Percentiles rank a stretch among this genome's conserved stretches.
Conservation (phyloP, 345 rosid species). For the Hevea brasiliensis region DNA sequence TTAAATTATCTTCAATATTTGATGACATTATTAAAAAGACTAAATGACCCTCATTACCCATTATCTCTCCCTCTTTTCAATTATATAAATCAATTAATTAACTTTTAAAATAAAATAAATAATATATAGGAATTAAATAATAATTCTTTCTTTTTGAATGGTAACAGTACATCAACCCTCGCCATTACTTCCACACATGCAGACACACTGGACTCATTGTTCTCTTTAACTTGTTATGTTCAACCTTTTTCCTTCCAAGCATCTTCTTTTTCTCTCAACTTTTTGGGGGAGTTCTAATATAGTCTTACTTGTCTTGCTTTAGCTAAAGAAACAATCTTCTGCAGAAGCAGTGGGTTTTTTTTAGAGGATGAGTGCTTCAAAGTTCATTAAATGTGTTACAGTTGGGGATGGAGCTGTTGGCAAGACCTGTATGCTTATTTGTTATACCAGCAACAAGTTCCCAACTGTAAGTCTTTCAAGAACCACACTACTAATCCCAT, state of each 20-base stretch:
- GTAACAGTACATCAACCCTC: too few species aligned
- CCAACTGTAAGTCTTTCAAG: constrained; percentile 65
- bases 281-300: background rate
- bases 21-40: too few species aligned
- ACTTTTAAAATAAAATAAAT: too few species aligned
- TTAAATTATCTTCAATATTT: too few species aligned
- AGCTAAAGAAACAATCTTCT: background rate
- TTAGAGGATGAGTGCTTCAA: constrained; percentile 73
- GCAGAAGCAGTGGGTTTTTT: constrained; percentile 16
- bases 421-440: constrained; percentile 98
- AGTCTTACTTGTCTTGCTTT: background rate
- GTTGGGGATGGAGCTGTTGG: constrained; percentile 99
- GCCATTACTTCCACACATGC: too few species aligned
- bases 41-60: too few species aligned
- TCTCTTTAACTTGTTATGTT: constrained; percentile 20
- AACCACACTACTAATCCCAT: too few species aligned
- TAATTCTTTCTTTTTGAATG: too few species aligned
- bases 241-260: constrained; percentile 26
- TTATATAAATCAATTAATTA: too few species aligned
- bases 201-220: too few species aligned
- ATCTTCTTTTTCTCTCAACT: constrained; percentile 18
- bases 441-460: constrained; percentile 98
- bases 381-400: constrained; percentile 97
- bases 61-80: too few species aligned
- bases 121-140: too few species aligned